Evolutionary conservation across 441 rosid species (phyloP).

Genomic region (Macaranga tanarius): DNA sequence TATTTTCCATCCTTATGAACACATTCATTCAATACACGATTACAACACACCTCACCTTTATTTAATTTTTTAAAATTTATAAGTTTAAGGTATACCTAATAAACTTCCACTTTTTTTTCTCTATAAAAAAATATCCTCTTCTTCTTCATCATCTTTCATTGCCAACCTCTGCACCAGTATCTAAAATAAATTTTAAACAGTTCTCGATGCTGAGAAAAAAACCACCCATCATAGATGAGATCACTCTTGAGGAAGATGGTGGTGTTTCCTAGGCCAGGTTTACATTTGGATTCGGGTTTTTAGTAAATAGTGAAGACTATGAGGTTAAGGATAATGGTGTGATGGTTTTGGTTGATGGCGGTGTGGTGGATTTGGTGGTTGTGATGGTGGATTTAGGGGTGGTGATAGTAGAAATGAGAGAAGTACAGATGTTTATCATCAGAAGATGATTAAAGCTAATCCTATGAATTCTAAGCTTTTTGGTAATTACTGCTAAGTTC

Average conservation of each 20-base stretch:
- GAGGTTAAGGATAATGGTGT: slow-evolving; percentile 25
- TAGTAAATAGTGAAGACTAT: slow-evolving; percentile 25
- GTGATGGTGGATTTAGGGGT: slow-evolving; percentile 37
- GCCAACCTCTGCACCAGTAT: slow-evolving; percentile 27
- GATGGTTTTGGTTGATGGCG: slow-evolving; percentile 26
- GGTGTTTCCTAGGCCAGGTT: slow-evolving; percentile 30
- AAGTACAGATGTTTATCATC: slow-evolving; percentile 34
- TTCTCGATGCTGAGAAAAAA: slow-evolving; percentile 36
- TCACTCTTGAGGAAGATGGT: slow-evolving; percentile 33
- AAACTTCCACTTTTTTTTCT: too few species aligned
- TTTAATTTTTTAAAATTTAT: too few species aligned
- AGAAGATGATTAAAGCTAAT: slow-evolving; percentile 72
- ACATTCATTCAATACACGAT: too few species aligned
- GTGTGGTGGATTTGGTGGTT: slow-evolving; percentile 32
- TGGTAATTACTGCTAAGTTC: slow-evolving; percentile 68
- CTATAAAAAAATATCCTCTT: neutral
- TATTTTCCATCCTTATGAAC: too few species aligned
- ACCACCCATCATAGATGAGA: slow-evolving; percentile 20
- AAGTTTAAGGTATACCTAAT: too few species aligned
- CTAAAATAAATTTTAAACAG: slow-evolving; percentile 55
- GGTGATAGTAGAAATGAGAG: slow-evolving; percentile 18
- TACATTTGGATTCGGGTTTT: slow-evolving; percentile 21
- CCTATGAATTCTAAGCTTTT: slow-evolving; percentile 69
- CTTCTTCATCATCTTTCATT: too few species aligned
- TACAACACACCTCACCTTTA: too few species aligned